Base-by-base conservation (phyloP, 352 stramenopile genomes). In the Phytopythium chamaehyphon region DNA sequence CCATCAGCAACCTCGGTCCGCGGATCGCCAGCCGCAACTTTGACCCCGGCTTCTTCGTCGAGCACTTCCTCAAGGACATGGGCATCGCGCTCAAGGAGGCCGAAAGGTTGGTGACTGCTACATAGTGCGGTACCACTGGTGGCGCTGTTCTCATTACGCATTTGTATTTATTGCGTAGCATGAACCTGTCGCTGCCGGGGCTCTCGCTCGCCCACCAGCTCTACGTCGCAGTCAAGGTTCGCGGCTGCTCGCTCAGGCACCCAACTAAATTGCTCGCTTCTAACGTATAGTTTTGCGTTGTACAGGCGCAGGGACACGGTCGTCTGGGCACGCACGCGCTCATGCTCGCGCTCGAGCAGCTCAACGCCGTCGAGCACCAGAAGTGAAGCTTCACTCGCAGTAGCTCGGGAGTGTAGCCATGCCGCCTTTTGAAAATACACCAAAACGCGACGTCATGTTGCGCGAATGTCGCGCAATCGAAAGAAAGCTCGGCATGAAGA, bases 31-130 rank as follows among this genome's bases (percentile, higher is more conserved):
- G 90, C 59, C 78, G 86, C 31, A 79, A 96, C 66, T 95, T 96
- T 43, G 76, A 96, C 54, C 86, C 86, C 26, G 86, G 86, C 19
- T 96, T 96, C 62, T 91, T 95, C 43, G 85, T 96, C 28, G 85
- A 96, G 59, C 86, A 96, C 55, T 96, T 95, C 44, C 55, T 96
- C 43, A 96, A 96, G 54, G 86, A 96, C 54, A 90, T 96, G 80
- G 84, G 85, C n/a, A 96, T 96, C 45, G 86, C 86, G 18, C 55
- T 95, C 18, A 90, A 94, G 53, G 86, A 95, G 47, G 84, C 86
- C 0, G 67, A 92, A 39, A 61, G 78, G 71, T 78, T n/a, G 10
- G 54, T 50, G 23, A 1, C 31, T 26, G 21, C n/a, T n/a, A n/a
- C n/a, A n/a, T 23, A 9, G 37, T 42, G n/a, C n/a, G n/a, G n/a